Base-by-base conservation (phyloP, 768 basidiomycete genomes). In the Pulveroboletus sp. region DNA sequence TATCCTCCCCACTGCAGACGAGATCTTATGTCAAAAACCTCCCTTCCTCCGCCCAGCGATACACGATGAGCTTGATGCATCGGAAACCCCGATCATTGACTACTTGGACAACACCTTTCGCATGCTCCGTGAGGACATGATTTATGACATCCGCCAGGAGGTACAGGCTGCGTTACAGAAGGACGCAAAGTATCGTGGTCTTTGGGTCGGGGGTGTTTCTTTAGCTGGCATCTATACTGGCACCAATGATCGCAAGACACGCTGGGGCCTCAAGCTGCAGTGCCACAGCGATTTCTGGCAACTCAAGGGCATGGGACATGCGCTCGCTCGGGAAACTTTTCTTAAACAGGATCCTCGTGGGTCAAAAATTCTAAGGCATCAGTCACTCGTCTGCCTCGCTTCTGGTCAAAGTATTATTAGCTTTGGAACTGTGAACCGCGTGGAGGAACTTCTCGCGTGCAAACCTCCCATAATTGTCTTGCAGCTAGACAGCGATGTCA, bases 31-130 rank as follows among this genome's bases (percentile, higher is more conserved):
- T 31, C 63, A 43, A 12, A 72, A 78, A 9, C 52, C 53, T 2
- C 68, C 85, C 2, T 85, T 82, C 51, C 60, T 85, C 12, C 74
- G 77, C 4, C 63, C 73, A 2, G 68, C 69, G 22, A 65, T 67
- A 5, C 31, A 47, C 6, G 55, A 60, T 2, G 60, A 58, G 9
- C 41, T 43, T 3, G 5, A 5, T 10, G 0, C 68, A 0, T 67
- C 64, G 16, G 61, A 63, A 2, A 59, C 50, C 1, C 71, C 77
- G 1, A 51, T 73, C 13, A 64, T 71, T 1, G 69, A 73, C 14
- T 74, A 83, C 49, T 64, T 85, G 14, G 85, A 86, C 54, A 83
- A 83, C 36, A 81, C 80, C 41, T 86, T 83, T 55, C 76, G 85
- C 2, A 69, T 86, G 29, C 64, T 83, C 13, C 65, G 85, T 1